These are phyloP conservation scores for Fusarium tuaranense DNA, from an alignment of 2,329 filamentous ascomycete genomes.

Conservation along the genomic window DNA sequence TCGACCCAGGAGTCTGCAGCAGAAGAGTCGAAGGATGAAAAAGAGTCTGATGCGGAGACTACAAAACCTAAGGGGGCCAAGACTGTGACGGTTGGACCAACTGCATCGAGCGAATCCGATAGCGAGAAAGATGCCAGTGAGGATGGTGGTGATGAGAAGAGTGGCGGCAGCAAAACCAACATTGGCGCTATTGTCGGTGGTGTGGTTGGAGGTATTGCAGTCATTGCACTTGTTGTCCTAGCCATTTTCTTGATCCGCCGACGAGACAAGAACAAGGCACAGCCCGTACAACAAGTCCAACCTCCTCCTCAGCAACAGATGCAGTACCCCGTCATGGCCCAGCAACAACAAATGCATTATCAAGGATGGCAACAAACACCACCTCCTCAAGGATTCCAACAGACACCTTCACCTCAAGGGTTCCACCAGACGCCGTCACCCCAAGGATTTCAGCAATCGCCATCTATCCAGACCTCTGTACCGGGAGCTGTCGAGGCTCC, in stretches of 20 bases:
- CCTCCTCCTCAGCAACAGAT: constrained; percentile 17
- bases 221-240: constrained; percentile 16
- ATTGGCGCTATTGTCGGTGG: constrained; percentile 30
- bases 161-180: neutral
- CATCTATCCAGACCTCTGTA: constrained; percentile 2
- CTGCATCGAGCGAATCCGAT: neutral
- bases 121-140: neutral
- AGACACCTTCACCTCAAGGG: constrained; percentile 3
- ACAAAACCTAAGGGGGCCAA: neutral
- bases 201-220: constrained; percentile 26
- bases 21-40: neutral
- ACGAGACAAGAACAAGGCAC: constrained; percentile 20
- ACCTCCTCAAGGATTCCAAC: constrained; percentile 1
- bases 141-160: neutral
- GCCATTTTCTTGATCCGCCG: constrained; percentile 27
- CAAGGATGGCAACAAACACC: constrained; percentile 20
- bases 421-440: neutral
- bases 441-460: constrained; percentile 17
- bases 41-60: neutral
- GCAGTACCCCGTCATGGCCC: constrained; percentile 7
- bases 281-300: neutral
- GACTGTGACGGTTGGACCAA: neutral
- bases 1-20: neutral
- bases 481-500: constrained; percentile 18
- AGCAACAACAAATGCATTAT: constrained; percentile 22